Evolutionary conservation across 2,329 filamentous ascomycete species (phyloP), one percentile per base, ranked within the genome.

Genomic region (Cladophialophora exuberans): DNA sequence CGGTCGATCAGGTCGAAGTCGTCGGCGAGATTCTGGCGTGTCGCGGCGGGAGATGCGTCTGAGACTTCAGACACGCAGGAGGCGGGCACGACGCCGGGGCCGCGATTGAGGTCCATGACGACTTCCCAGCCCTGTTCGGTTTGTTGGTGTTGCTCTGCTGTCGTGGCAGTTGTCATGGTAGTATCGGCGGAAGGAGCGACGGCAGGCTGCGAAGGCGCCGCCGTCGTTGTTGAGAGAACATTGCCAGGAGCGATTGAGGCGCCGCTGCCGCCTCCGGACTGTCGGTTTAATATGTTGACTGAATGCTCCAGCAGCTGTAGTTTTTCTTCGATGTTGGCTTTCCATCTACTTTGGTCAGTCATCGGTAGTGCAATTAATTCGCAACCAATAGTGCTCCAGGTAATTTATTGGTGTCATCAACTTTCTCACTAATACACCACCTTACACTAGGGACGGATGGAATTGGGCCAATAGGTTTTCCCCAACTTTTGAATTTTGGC

Each of bases 1-100:
- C 73, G 68, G 0, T 78, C 76, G n/a, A 82, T 78, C 39, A 82
- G 77, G 56, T 81, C 79, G 35, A 56, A 58, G 6, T 58, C 54
- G n/a, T 62, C 59, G 1, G 60, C 58, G 17, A 55, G 46, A 15
- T 59, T 59, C 28, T 56, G 60, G 50, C 76, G 74, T 67, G 68
- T 22, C 71, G 69, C 18, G 66, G 63, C 23, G 68, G 70, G 52
- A 72, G 72, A 52, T 7, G 26, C 72, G 64, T 55, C 76, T 43
- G 77, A 76, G 1, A 81, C 76, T 53, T 81, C 78, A 60, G 80
- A 81, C 11, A 81, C 65, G 64, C 81, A 80, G 0, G 77, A 77
- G n/a, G 76, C 76, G 13, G 76, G 73, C 3, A 79, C 75, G 23
- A 76, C 65, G 20, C 70, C 71, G 13, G 72, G 71, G 1, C 72